Evolutionary conservation across 345 rosid genomes (phyloP).

Genomic region (Citrus cavaleriei): DNA sequence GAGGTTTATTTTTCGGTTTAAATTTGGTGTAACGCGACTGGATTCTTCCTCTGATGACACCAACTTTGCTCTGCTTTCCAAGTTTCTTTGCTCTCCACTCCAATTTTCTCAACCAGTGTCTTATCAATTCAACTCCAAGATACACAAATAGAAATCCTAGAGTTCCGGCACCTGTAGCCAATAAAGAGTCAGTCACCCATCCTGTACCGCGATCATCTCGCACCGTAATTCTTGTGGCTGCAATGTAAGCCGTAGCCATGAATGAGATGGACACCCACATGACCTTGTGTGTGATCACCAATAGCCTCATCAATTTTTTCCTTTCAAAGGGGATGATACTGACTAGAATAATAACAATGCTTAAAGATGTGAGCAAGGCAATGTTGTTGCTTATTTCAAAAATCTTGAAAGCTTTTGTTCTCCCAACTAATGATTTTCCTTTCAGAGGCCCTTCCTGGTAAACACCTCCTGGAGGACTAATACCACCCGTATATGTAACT

Average conservation of each 20-base stretch:
- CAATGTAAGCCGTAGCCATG: conserved; percentile 21
- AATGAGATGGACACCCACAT: conserved; percentile 19
- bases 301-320: conserved; percentile 4
- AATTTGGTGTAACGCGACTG: neutral
- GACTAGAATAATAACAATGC: conserved; percentile 18
- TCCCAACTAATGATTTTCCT: too few species aligned
- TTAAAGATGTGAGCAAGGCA: conserved; percentile 20
- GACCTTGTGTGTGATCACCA: conserved; percentile 14
- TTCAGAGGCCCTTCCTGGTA: neutral
- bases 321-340: conserved; percentile 17
- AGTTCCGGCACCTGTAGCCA: neutral
- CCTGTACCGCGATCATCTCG: neutral
- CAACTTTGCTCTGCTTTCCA: neutral
- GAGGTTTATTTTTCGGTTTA: neutral
- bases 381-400: conserved; percentile 18
- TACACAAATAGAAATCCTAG: neutral
- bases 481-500: neutral
- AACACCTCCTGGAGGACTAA: conserved; percentile 8
- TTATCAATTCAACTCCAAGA: neutral
- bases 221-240: conserved; percentile 8
- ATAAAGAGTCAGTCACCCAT: conserved; percentile 1
- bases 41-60: neutral
- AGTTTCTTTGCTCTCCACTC: neutral
- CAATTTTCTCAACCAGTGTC: conserved; percentile 10
- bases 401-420: conserved; percentile 15